Evolutionary conservation across 2,329 filamentous ascomycete species (phyloP), one percentile per base, ranked within the genome.

Genomic region (Fusarium equiseti): DNA sequence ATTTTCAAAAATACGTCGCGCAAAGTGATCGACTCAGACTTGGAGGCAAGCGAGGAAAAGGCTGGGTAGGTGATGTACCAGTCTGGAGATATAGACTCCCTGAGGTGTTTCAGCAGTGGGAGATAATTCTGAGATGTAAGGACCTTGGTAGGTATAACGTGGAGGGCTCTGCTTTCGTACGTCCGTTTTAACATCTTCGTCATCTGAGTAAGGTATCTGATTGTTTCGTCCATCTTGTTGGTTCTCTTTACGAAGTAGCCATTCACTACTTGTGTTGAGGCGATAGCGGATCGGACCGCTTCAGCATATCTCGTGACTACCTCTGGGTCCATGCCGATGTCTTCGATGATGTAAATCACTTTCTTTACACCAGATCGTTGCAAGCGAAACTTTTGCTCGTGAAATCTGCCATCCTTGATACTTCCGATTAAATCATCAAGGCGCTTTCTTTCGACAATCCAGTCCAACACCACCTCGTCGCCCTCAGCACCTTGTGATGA

Each of bases 341-440:
- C 90, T 76, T 96, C 93, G 59, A 96, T 86, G 26, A 96, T 85
- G 75, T 95, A 96, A 40, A 93, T 86, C 16, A 95, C 90, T 73
- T 94, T 92, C 62, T 88, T 88, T n/a, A 93, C 84, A 0, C 92
- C 92, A 0, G 89, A 92, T 54, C 89, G 89, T 58, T 87, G 87
- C 13, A 95, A 84, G 2, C 93, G 90, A 76, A 94, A 95, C 77
- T 96, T 95, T 77, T 96, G 93, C 77, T 96, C 93, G 72, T 91
- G 91, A 73, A 94, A 95, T 4, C 93, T 89, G 2, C 92, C 92
- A 68, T 95, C 93, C 78, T 92, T 94, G 80, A 96, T 93, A 67
- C 91, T 94, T 53, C 86, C 83, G n/a, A 95, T 86, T 49, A 96
- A 82, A 77, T 96, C 93, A 75, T 95, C 92, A 0, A 95, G 85